Base-by-base conservation (phyloP, 495 filamentous ascomycete species). In the Margaritispora aquatica region DNA sequence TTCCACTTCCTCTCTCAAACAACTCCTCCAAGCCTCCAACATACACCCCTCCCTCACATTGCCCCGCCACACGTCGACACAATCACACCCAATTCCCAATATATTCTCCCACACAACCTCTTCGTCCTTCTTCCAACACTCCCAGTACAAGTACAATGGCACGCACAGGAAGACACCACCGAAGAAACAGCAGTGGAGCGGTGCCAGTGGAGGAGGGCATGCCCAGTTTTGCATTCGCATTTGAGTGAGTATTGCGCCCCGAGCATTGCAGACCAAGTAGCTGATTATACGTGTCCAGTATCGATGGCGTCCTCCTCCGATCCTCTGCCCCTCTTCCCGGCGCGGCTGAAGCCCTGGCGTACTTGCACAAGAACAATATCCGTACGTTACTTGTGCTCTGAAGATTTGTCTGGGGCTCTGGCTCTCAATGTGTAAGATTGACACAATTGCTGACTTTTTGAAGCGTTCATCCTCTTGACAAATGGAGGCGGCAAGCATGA, bases 271-370 rank as follows among this genome's bases (percentile, higher is more conserved):
- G 11, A 47, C 2, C 24, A 29, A 22, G 26, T 34, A 27, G 50
- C 58, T 61, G 27, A 65, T 34, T 11, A 17, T 21, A 20, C 3
- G 15, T 17, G 15, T 11, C 15, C 55, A 68, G 66, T 70, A 96
- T 97, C 67, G 94, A 99, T 69, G 95, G 95, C 60, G 95, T 99
- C 24, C 86, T 99, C 20, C 79, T 96, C n/a, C 90, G 92, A 68
- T 84, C 86, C 62, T 83, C 87, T 0, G 82, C 81, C 55, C 86
- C 92, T 9, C 84, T 96, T 31, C 86, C 92, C n/a, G 84, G 85
- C 29, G 95, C 95, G 0, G 75, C 82, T n/a, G 75, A 86, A 58
- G 78, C 92, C 15, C 79, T 99, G n/a, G 63, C 69, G 13, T 83
- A 82, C 61, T 84, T 97, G 22, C 82, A 92, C 62, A 64, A 80